Conservation (phyloP, 1,284 basidiomycete genomes). For the Irpex sp. region DNA sequence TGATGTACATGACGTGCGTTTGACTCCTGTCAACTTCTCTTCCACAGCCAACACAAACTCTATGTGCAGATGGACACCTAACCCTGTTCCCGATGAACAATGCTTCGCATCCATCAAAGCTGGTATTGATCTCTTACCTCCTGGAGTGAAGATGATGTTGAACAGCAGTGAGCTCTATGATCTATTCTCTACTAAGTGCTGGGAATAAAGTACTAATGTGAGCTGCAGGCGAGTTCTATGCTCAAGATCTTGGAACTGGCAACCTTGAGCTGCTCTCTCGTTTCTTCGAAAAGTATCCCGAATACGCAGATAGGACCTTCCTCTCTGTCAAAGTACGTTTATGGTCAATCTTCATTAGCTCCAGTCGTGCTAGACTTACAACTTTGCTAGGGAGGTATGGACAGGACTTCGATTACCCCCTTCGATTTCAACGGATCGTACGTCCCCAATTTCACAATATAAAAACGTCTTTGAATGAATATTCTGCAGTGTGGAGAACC, state of each 20-base stretch:
- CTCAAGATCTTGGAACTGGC: constrained; percentile 26
- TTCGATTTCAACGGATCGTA: constrained; percentile 26
- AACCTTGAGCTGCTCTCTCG: constrained; percentile 41
- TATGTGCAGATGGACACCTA: constrained; percentile 31
- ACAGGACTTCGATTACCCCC: neutral
- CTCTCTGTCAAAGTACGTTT: constrained; percentile 38
- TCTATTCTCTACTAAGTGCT: too few relatives aligned
- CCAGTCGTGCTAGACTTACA: too few relatives aligned
- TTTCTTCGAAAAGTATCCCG: constrained; percentile 49
- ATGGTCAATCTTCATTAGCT: too few relatives aligned
- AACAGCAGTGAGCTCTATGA: constrained; percentile 37
- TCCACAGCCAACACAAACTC: too few relatives aligned
- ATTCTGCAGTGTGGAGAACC: constrained; percentile 32
- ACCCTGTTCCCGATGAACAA: constrained; percentile 45
- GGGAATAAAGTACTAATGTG: neutral
- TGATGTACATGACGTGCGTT: constrained; percentile 50
- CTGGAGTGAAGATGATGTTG: constrained; percentile 43
- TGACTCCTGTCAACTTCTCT: neutral
- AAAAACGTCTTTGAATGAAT: neutral
- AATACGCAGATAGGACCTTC: constrained; percentile 47
- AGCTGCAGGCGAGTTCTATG: constrained; percentile 41
- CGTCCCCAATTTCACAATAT: constrained; percentile 7
- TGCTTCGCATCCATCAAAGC: constrained; percentile 64
- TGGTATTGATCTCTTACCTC: constrained; percentile 48
- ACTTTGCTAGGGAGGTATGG: too few relatives aligned